Evolutionary conservation across 2,329 filamentous ascomycete genomes (phyloP).

Genomic region (Sporothrix schenckii): DNA sequence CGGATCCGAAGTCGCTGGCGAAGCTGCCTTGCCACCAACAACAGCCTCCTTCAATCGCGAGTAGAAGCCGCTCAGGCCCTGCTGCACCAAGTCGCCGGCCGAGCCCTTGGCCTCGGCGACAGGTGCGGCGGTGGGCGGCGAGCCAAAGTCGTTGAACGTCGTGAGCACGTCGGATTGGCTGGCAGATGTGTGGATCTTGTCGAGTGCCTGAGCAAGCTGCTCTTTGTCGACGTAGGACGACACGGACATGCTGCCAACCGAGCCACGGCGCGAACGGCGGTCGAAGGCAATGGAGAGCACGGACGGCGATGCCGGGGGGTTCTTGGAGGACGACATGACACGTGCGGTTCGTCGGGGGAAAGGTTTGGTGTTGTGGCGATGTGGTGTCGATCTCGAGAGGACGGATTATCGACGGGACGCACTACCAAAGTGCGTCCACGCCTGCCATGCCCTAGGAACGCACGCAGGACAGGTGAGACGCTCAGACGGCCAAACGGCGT

Average conservation of each 20-base stretch:
- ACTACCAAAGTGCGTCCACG: background rate
- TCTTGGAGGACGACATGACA: slow-evolving; percentile 30
- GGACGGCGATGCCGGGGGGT: slow-evolving; percentile 40
- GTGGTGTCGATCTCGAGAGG: background rate
- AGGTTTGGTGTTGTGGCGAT: background rate
- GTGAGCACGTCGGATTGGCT: slow-evolving; percentile 83
- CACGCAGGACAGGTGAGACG: background rate
- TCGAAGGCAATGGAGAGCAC: slow-evolving; percentile 40
- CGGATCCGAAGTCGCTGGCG: slow-evolving; percentile 36
- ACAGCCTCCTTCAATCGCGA: slow-evolving; percentile 81
- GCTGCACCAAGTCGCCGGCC: slow-evolving; percentile 74
- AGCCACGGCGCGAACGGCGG: slow-evolving; percentile 47
- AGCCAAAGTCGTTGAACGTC: slow-evolving; percentile 90
- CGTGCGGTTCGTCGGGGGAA: background rate
- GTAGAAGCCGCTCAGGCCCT: slow-evolving; percentile 87
- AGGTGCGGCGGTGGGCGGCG: slow-evolving; percentile 61
- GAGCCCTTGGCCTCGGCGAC: slow-evolving; percentile 69
- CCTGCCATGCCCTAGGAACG: background rate
- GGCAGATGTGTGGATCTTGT: slow-evolving; percentile 87
- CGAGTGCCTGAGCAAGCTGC: slow-evolving; percentile 74
- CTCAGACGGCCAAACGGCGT: background rate
- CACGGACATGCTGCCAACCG: slow-evolving; percentile 50
- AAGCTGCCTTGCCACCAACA: slow-evolving; percentile 57
- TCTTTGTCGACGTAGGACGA: slow-evolving; percentile 67
- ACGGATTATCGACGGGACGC: background rate